phyloP scores from a whole-genome alignment of 2,329 filamentous ascomycete genomes.

The Ceratocystis ficicola region DNA sequence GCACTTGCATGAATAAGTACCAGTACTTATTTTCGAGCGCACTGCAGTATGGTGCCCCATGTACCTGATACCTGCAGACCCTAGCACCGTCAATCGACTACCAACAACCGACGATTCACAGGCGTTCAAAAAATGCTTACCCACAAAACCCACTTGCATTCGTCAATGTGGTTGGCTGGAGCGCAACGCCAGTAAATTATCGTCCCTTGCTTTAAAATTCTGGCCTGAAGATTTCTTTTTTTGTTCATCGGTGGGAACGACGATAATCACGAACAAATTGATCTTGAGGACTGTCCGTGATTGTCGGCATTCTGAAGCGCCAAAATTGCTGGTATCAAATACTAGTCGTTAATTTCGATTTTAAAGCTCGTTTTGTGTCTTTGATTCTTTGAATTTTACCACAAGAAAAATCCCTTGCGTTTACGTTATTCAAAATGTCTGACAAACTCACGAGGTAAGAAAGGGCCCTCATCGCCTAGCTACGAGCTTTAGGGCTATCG shows the following conservation, averaged over 20 bases:
- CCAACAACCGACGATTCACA: conserved; percentile 31
- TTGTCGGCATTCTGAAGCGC: not conserved
- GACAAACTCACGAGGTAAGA: conserved; percentile 89
- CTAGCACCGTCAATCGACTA: conserved; percentile 4
- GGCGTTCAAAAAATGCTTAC: conserved; percentile 33
- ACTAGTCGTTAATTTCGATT: not conserved
- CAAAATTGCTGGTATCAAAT: not conserved
- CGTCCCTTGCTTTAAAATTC: conserved; percentile 1
- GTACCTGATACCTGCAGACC: conserved; percentile 5
- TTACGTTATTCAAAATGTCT: conserved; percentile 49
- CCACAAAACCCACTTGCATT: conserved; percentile 17
- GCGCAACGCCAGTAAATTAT: conserved; percentile 5
- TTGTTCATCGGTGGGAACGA: not conserved
- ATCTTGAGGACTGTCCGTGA: not conserved
- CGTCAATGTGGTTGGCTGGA: conserved; percentile 1
- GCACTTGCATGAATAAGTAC: not conserved
- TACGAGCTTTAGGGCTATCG: not conserved
- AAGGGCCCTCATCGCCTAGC: not conserved
- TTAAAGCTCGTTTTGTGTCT: not conserved
- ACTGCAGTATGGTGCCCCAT: not conserved
- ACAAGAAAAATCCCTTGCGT: not conserved
- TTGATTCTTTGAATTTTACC: not conserved
- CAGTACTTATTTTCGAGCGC: not conserved
- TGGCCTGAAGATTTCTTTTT: conserved; percentile 11
- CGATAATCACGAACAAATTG: not conserved